Evolutionary conservation across 2,329 filamentous ascomycete genomes (phyloP).

Genomic region (Sporothrix variecibatus): DNA sequence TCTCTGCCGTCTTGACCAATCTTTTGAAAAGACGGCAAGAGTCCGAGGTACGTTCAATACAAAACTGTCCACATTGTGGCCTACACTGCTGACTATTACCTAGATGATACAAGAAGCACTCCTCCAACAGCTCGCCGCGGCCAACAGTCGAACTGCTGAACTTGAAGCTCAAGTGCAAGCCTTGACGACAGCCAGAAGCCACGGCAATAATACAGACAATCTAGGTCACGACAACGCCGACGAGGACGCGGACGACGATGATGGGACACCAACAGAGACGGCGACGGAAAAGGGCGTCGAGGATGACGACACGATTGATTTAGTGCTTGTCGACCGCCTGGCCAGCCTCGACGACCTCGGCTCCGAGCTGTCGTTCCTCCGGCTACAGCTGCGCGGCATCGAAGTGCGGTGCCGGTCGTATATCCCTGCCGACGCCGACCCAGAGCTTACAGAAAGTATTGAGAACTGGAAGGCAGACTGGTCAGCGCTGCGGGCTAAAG

Average conservation of each 20-base stretch:
- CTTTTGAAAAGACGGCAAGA: slow-evolving; percentile 61
- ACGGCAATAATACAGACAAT: background rate
- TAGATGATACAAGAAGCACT: slow-evolving; percentile 51
- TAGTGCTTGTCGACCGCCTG: background rate
- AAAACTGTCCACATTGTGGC: too few species aligned
- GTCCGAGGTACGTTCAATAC: slow-evolving; percentile 39
- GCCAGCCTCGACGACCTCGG: slow-evolving; percentile 52
- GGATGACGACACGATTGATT: background rate
- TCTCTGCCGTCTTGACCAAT: slow-evolving; percentile 52
- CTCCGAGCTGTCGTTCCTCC: slow-evolving; percentile 61
- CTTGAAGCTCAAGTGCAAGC: slow-evolving; percentile 60
- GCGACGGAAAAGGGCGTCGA: background rate
- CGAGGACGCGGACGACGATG: background rate
- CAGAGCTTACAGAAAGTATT: slow-evolving; percentile 61
- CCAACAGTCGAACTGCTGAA: slow-evolving; percentile 54
- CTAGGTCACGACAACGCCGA: background rate
- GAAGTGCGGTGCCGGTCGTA: slow-evolving; percentile 58
- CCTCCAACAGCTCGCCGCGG: slow-evolving; percentile 38
- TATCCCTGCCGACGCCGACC: slow-evolving; percentile 51
- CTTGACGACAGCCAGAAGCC: slow-evolving; percentile 40
- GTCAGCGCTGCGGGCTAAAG: slow-evolving; percentile 42
- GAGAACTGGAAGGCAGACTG: slow-evolving; percentile 64
- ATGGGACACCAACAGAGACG: background rate
- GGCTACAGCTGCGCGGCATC: slow-evolving; percentile 63
- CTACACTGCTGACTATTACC: background rate